Evolutionary conservation across 2,329 filamentous ascomycete genomes (phyloP), one percentile per base, ranked within the genome.

Genomic region (Aureobasidium sp.): DNA sequence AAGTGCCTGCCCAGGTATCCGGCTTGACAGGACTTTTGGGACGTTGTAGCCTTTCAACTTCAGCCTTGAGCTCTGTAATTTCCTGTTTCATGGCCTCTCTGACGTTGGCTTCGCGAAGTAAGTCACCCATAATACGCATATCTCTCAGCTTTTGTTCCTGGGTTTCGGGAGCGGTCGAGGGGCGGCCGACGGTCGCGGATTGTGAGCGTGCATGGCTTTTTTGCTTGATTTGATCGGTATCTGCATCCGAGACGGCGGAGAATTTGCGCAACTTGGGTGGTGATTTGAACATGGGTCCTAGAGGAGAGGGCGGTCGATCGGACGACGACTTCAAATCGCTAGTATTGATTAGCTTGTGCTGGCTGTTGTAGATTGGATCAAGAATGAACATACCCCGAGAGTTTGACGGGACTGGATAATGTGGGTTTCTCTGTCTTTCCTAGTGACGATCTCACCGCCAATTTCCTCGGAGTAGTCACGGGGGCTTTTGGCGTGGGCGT

Each of bases 121-220:
- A 51, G 16, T 65, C 64, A 21, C 59, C 58, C 64, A 65, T 65
- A 25, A 65, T 65, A 14, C 62, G 59, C 44, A 62, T 62, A 39
- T 65, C 64, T 41, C 59, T 41, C 44, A 59, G 25, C 14, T 53
- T 50, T 32, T 65, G 62, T 16, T 65, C 64, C 32, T 65, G 59
- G 11, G 45, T 51, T 9, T 60, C 39, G 27, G 61, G 62, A n/a
- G 62, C 62, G 5, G 62, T 62, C 3, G 54, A 53, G 3, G 63
- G 61, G 6, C 61, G 63, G 14, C 49, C 51, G 5, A 63, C 55
- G 21, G 34, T 50, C 16, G 44, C 45, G 37, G 62, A 64, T n/a
- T 61, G 59, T 8, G 64, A 63, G 0, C 64, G 62, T 0, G 49
- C 50, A 47, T 65, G 64, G 21, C 55, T 51, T 37, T 50, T 53